Conservation (phyloP, 352 stramenopile genomes). For the Pythium rhizo-oryzae region DNA sequence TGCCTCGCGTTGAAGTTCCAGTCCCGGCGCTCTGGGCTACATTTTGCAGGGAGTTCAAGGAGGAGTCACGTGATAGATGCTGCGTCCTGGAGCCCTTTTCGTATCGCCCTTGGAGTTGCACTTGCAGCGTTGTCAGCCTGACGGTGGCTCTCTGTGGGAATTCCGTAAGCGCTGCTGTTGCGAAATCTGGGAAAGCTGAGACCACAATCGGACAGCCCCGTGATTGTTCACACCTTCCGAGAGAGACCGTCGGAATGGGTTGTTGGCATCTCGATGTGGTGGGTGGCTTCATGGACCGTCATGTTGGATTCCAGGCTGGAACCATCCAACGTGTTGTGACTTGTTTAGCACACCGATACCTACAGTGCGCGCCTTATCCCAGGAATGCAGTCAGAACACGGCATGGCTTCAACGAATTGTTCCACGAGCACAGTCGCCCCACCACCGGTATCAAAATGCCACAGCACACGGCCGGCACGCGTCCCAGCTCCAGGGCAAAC, state of each 20-base stretch:
- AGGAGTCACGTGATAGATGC: neutral
- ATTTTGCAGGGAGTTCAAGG: no score
- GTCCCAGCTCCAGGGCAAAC: neutral
- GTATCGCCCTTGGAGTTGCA: neutral
- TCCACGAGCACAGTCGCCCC: neutral
- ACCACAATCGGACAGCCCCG: neutral
- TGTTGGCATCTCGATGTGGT: neutral
- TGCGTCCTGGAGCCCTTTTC: neutral
- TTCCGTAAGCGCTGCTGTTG: slow-evolving; percentile 1
- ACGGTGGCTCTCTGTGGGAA: neutral
- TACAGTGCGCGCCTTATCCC: neutral
- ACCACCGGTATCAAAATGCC: neutral
- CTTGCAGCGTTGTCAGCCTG: neutral
- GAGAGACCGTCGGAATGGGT: slow-evolving; percentile 5
- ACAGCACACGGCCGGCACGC: no score
- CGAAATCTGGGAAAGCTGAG: slow-evolving; percentile 1
- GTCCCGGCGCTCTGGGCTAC: neutral
- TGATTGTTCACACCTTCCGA: slow-evolving; percentile 1
- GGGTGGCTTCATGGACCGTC: no score
- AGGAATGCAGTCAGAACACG: neutral
- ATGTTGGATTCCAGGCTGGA: neutral
- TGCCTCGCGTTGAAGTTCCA: neutral
- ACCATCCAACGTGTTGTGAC: neutral
- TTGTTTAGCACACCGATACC: neutral
- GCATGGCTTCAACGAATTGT: neutral